Evolutionary conservation across 768 basidiomycete genomes (phyloP), one percentile per base, ranked within the genome.

Genomic region (Collybiopsis confluens): DNA sequence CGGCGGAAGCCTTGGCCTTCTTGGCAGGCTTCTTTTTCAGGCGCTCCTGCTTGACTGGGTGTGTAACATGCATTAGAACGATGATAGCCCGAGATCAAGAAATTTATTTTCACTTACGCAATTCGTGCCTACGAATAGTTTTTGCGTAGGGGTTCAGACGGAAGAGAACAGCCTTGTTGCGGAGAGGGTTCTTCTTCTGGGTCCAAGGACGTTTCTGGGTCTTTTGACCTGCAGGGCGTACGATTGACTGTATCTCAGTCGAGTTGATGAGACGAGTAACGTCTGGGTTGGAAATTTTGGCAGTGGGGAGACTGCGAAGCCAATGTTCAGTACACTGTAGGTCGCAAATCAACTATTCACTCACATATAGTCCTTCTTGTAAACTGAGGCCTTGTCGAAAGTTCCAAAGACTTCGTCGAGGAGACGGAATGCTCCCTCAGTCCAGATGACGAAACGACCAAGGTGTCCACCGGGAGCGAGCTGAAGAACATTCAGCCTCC

Each of bases 361-460:
- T 16, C 60, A 90, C 90, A 88, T 52, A 73, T 92, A 95, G 65
- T 92, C 86, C 75, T 90, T 92, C 85, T 97, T 97, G 80, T 80
- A 77, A 57, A 76, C 65, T 13, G 93, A 82, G n/a, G 77, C 79
- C 77, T 86, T 93, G 65, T 97, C 92, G 65, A 88, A 90, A 62
- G 95, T 98, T 52, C 96, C 97, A 71, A 89, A 99, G 59, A 98
- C 85, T 62, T 92, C 88, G 70, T 98, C 97, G 54, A 99, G 90
- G 59, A 90, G 83, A 50, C 74, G 80, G 70, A 98, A 97, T 24
- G 97, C 97, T 64, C 80, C 80, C 76, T 96, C 90, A 57, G 97
- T 98, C 97, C 97, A 99, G 80, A 99, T 96, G 70, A 98, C 80
- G 78, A 99, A 99, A 58, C 97, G 92, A 57, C 97, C 97, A 56